Conservation (phyloP, 2,329 filamentous ascomycete genomes). For the Dactylellina sp. region DNA sequence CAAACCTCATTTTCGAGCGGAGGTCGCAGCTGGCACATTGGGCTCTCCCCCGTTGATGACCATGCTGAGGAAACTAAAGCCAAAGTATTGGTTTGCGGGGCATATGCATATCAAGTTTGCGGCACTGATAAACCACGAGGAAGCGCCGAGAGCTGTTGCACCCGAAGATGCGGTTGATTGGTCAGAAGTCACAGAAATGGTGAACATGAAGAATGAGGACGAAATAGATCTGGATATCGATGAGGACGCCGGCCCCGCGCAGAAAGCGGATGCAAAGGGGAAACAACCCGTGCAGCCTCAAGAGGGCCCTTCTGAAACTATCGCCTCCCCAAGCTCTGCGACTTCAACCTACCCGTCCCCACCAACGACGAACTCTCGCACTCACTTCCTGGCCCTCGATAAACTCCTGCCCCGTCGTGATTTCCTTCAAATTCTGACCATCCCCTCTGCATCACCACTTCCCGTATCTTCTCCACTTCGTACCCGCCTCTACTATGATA, state of each 20-base stretch:
- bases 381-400: slow-evolving; percentile 88
- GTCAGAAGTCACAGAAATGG: slow-evolving; percentile 36
- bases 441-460: slow-evolving; percentile 67
- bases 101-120: slow-evolving; percentile 91
- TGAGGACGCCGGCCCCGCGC: slow-evolving; percentile 65
- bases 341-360: slow-evolving; percentile 61
- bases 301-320: slow-evolving; percentile 17
- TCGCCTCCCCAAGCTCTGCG: slow-evolving; percentile 71
- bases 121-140: slow-evolving; percentile 71
- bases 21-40: slow-evolving; percentile 79
- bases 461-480: slow-evolving; percentile 63
- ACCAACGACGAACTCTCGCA: slow-evolving; percentile 73
- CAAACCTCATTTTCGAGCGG: slow-evolving; percentile 80
- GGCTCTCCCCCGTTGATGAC: slow-evolving; percentile 83
- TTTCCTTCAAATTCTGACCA: slow-evolving; percentile 82
- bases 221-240: slow-evolving; percentile 78
- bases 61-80: slow-evolving; percentile 83
- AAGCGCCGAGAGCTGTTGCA: slow-evolving; percentile 57
- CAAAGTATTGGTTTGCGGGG: slow-evolving; percentile 90
- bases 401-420: slow-evolving; percentile 85
- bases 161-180: slow-evolving; percentile 47
- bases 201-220: slow-evolving; percentile 70
- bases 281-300: slow-evolving; percentile 5
- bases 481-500: slow-evolving; percentile 80
- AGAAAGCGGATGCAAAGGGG: slow-evolving; percentile 47